A percentile compares a stretch with the other conserved stretches of the same genome.
phyloP scores from a whole-genome alignment of 176 grass and related monocot genomes.

The Tillandsia leiboldiana region DNA sequence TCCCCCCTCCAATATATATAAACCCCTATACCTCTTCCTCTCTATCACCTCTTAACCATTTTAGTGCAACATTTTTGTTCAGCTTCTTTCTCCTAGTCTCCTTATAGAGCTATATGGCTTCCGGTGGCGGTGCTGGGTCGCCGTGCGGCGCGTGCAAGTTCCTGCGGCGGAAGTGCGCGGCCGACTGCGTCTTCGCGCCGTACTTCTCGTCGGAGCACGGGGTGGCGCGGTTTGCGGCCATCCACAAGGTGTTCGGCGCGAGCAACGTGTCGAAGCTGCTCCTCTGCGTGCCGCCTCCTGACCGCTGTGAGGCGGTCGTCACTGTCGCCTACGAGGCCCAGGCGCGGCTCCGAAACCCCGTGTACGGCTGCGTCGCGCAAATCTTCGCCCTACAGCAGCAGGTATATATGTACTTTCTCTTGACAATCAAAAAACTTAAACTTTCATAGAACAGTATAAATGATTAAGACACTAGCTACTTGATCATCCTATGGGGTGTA shows the following conservation, averaged over 20 bases:
- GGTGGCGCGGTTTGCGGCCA: neutral
- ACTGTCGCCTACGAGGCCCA: slow-evolving; percentile 2
- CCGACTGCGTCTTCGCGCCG: slow-evolving; percentile 1
- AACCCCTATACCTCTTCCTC: neutral
- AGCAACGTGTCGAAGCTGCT: slow-evolving; percentile 10
- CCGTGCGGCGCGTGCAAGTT: slow-evolving; percentile 6
- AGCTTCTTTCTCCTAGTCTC: neutral
- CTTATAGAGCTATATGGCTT: neutral
- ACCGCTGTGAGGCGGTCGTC: slow-evolving; percentile 7
- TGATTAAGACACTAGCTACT: too few species aligned
- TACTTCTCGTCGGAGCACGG: slow-evolving; percentile 7
- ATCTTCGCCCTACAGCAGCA: slow-evolving; percentile 7
- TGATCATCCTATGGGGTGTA: too few species aligned
- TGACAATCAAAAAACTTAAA: neutral
- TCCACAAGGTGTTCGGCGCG: slow-evolving; percentile 5
- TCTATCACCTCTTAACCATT: neutral
- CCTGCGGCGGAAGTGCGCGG: slow-evolving; percentile 3
- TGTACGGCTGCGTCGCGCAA: slow-evolving; percentile 1
- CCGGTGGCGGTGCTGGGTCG: neutral
- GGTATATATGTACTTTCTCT: neutral
- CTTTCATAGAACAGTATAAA: neutral
- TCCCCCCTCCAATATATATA: neutral
- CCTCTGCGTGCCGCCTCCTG: neutral
- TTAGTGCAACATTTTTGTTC: neutral
- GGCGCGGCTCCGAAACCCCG: neutral